A percentile compares a stretch with the other conserved stretches of the same genome.
Evolutionary conservation across 257 asterid genomes (phyloP).

Genomic region (Solanum chiquidenum): DNA sequence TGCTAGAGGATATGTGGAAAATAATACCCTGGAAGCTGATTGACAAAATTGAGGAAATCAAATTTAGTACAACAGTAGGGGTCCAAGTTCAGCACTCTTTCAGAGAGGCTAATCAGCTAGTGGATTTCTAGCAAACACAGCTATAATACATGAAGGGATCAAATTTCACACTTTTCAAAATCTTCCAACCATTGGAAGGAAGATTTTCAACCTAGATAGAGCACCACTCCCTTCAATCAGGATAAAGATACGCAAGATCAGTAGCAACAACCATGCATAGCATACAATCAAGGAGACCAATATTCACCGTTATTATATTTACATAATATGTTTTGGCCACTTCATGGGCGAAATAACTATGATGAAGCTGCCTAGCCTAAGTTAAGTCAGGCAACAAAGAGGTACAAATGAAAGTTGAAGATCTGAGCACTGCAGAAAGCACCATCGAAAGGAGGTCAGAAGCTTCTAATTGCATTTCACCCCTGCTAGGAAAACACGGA

Average conservation of each 20-base stretch:
- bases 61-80: neutral
- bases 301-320: no score
- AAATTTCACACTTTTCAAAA: no score
- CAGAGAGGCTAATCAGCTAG: neutral
- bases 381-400: neutral
- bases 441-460: neutral
- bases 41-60: neutral
- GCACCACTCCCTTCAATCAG: no score
- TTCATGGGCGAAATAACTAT: neutral
- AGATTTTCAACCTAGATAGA: no score
- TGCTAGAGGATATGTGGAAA: neutral
- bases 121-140: neutral
- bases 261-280: no score
- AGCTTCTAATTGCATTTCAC: neutral
- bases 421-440: neutral
- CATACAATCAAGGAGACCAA: no score
- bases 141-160: neutral
- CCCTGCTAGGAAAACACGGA: neutral
- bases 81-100: neutral
- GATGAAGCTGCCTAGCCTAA: neutral
- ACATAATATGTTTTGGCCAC: neutral
- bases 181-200: no score
- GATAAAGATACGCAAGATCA: no score
- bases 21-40: neutral
- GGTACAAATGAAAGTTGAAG: neutral